These are phyloP conservation scores for Neurospora sp. DNA, from an alignment of 2,329 filamentous ascomycete genomes.

Conservation along the genomic window DNA sequence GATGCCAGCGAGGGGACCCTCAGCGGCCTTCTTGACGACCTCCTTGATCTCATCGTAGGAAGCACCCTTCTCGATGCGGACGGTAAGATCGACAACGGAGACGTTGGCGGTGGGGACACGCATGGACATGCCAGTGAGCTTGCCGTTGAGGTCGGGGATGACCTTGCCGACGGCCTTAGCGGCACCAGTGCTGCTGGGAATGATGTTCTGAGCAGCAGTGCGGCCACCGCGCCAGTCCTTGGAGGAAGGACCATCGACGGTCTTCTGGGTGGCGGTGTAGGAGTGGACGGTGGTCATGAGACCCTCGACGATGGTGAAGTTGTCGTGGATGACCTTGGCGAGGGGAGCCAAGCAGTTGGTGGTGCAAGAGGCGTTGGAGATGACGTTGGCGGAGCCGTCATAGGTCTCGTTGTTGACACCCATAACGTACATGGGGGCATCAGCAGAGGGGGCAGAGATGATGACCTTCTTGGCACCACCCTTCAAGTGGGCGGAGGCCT, in stretches of 20 bases:
- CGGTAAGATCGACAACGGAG: conserved; percentile 95
- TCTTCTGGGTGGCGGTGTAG: conserved; percentile 99
- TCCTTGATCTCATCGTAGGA: conserved; percentile 88
- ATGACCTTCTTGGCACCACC: conserved; percentile 97
- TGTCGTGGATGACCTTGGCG: conserved; percentile 98
- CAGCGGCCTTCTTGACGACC: conserved; percentile 76
- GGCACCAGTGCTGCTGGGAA: conserved; percentile 96
- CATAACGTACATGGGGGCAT: conserved; percentile 99
- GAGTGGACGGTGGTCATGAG: conserved; percentile 99
- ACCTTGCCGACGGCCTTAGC: conserved; percentile 99
- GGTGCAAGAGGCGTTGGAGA: conserved; percentile 99
- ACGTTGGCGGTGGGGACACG: conserved; percentile 98
- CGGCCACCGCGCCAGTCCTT: conserved; percentile 99
- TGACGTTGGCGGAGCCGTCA: conserved; percentile 81
- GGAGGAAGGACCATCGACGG: conserved; percentile 89
- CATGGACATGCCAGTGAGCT: conserved; percentile 99
- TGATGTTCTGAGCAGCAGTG: conserved; percentile 99
- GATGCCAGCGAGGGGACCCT: conserved; percentile 75
- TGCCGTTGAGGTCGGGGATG: conserved; percentile 95
- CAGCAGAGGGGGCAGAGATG: conserved; percentile 84
- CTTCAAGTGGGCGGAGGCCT: conserved; percentile 88
- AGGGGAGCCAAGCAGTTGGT: conserved; percentile 99
- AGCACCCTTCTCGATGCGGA: conserved; percentile 84
- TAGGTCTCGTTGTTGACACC: conserved; percentile 95
- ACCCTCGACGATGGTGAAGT: conserved; percentile 95